phyloP scores from a whole-genome alignment of 768 basidiomycete genomes.

The Kwoniella botswanensis region DNA sequence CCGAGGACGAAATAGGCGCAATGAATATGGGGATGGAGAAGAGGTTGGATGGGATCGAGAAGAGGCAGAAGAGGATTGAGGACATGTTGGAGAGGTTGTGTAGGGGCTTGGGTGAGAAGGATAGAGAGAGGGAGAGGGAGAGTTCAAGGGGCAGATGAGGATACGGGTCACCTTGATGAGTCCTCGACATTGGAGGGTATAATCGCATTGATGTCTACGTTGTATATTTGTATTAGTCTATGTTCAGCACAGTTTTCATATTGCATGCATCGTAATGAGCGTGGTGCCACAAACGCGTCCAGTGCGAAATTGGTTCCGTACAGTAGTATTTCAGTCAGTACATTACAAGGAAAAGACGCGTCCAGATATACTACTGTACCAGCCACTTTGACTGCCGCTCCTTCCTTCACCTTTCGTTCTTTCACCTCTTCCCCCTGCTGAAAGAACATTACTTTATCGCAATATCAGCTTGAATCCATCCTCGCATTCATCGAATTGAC shows the following conservation, averaged over 20 bases:
- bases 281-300: not conserved
- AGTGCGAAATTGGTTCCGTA: too few species aligned
- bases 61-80: slow-evolving; percentile 51
- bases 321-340: too few species aligned
- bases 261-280: too few species aligned
- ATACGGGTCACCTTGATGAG: too few species aligned
- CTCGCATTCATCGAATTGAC: too few species aligned
- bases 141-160: not conserved
- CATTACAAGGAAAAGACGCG: not conserved
- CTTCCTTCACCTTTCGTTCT: not conserved
- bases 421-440: not conserved
- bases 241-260: too few species aligned
- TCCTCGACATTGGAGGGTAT: not conserved
- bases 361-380: not conserved
- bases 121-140: slow-evolving; percentile 2
- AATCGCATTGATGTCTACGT: not conserved
- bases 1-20: slow-evolving; percentile 15
- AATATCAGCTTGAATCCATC: not conserved
- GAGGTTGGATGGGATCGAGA: slow-evolving; percentile 46
- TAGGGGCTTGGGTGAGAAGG: slow-evolving; percentile 2
- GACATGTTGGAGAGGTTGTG: slow-evolving; percentile 44
- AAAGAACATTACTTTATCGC: not conserved
- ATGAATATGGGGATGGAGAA: slow-evolving; percentile 14
- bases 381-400: not conserved
- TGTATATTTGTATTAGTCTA: not conserved